A percentile compares a stretch with the other conserved stretches of the same genome.
Conservation (phyloP, 768 basidiomycete species). For the Termitomyces sp. region DNA sequence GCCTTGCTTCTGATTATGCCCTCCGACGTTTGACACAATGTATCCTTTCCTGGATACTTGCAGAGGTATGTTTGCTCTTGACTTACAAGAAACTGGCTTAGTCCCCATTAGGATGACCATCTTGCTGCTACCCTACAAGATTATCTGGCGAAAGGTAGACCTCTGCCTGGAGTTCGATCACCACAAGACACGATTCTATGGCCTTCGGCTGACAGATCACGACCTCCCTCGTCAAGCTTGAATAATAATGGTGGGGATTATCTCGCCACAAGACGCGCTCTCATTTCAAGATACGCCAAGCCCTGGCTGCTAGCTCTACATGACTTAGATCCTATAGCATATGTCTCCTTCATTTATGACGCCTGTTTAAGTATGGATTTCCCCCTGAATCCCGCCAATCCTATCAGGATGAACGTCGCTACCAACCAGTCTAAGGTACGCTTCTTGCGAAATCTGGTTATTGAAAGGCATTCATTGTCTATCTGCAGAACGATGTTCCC, state of each 20-base stretch:
- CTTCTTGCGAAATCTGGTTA: neutral
- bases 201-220: constrained; percentile 39
- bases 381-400: constrained; percentile 8
- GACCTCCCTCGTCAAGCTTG: constrained; percentile 33
- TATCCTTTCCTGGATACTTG: constrained; percentile 66
- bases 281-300: constrained; percentile 51
- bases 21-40: constrained; percentile 53
- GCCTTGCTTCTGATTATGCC: constrained; percentile 68
- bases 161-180: constrained; percentile 61
- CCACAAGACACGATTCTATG: constrained; percentile 42
- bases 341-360: constrained; percentile 49
- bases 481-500: neutral
- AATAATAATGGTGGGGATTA: constrained; percentile 68
- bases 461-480: neutral
- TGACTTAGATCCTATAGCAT: constrained; percentile 49
- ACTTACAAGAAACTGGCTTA: neutral
- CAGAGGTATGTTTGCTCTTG: constrained; percentile 43
- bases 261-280: constrained; percentile 48
- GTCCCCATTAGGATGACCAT: constrained; percentile 49
- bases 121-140: constrained; percentile 64
- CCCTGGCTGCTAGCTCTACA: constrained; percentile 72
- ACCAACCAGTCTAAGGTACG: constrained; percentile 12
- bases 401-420: constrained; percentile 1
- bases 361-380: constrained; percentile 44
- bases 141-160: constrained; percentile 52